Conservation (phyloP, 2,329 filamentous ascomycete genomes). For the Stagonosporopsis rhizophila region DNA sequence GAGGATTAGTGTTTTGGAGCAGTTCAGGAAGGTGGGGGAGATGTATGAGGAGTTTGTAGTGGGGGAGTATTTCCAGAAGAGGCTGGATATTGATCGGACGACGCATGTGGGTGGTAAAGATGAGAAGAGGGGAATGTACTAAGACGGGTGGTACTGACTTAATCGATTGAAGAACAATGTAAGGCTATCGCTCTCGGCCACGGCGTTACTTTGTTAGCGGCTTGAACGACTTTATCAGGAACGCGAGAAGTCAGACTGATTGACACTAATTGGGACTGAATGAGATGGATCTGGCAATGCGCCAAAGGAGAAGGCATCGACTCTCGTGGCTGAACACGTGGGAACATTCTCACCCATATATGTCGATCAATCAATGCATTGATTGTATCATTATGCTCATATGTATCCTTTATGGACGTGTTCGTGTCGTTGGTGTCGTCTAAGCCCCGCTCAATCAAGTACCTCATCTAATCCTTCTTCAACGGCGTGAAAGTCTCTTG, state of each 20-base stretch:
- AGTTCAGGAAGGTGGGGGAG: conserved; percentile 35
- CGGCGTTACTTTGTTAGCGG: too few relatives aligned
- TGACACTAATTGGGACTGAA: too few relatives aligned
- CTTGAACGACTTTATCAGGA: too few relatives aligned
- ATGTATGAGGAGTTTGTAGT: conserved; percentile 41
- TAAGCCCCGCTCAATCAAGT: conserved; percentile 36
- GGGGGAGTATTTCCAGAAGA: conserved; percentile 44
- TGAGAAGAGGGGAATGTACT: not conserved
- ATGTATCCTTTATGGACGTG: conserved; percentile 24
- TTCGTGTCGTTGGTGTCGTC: conserved; percentile 49
- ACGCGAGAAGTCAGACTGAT: too few relatives aligned
- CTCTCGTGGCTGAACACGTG: not conserved
- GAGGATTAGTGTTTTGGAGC: conserved; percentile 39
- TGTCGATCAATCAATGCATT: conserved; percentile 1
- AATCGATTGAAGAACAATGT: not conserved
- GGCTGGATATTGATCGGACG: conserved; percentile 41
- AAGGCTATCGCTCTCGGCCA: too few relatives aligned
- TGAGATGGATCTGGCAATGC: too few relatives aligned
- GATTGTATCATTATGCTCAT: conserved; percentile 28
- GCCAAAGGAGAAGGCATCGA: not conserved
- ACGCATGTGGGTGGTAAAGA: conserved; percentile 38
- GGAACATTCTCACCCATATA: not conserved
- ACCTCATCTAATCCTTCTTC: conserved; percentile 64
- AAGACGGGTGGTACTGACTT: not conserved
- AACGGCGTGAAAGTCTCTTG: conserved; percentile 82